These are phyloP conservation scores for Rhamnella rubrinervis DNA, from an alignment of 331 rosid genomes.

Conservation along the genomic window DNA sequence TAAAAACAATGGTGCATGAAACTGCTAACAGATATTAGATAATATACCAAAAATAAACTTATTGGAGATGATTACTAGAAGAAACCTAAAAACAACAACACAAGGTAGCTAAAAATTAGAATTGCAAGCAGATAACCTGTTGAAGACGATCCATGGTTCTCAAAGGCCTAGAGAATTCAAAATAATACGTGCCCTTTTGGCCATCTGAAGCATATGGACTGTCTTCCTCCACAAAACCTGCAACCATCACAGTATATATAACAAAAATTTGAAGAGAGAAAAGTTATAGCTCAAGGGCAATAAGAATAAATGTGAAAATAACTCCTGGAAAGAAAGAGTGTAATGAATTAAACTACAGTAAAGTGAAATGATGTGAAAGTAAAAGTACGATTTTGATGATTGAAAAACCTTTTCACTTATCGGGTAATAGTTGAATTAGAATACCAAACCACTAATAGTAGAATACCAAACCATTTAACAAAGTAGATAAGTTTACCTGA, in stretches of 20 bases:
- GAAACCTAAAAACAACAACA: not conserved
- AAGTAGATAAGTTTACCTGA: slow-evolving; percentile 55
- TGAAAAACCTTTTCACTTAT: too few species aligned
- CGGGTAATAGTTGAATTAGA: not conserved
- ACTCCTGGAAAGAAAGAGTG: too few species aligned
- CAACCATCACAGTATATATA: slow-evolving; percentile 1
- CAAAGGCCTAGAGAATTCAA: slow-evolving; percentile 92
- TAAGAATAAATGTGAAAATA: too few species aligned
- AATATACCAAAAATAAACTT: slow-evolving; percentile 3
- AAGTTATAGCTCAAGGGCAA: not conserved
- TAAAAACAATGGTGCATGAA: too few species aligned
- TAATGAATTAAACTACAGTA: too few species aligned
- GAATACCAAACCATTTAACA: slow-evolving; percentile 10
- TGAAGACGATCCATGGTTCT: slow-evolving; percentile 95
- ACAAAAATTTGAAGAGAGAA: slow-evolving; percentile 11
- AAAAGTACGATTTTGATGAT: too few species aligned
- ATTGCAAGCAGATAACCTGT: slow-evolving; percentile 58
- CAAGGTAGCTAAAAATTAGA: slow-evolving; percentile 20
- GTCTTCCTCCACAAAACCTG: slow-evolving; percentile 81
- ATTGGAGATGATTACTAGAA: too few species aligned
- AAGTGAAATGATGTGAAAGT: too few species aligned
- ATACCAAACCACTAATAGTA: slow-evolving; percentile 4
- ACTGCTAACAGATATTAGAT: slow-evolving; percentile 9
- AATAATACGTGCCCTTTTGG: slow-evolving; percentile 70
- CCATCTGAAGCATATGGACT: slow-evolving; percentile 80